phyloP scores from a whole-genome alignment of 1,284 basidiomycete species.

The Rhodotorula sp. region DNA sequence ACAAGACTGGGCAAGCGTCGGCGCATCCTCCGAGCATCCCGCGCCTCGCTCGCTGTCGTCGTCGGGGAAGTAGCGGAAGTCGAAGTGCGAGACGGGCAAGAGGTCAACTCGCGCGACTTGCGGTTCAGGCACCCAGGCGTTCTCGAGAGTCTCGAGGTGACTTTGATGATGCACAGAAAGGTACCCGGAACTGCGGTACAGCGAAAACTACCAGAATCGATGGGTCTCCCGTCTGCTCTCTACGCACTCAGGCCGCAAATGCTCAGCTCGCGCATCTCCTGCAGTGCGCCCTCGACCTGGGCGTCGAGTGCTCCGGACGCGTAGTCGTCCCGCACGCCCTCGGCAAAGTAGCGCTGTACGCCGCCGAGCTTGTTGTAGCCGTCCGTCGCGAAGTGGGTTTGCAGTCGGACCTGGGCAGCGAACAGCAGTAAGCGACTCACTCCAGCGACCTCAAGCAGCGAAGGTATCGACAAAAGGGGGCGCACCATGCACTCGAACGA shows the following conservation, averaged over 20 bases:
- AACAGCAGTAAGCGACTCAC: neutral
- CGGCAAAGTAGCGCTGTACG: constrained; percentile 93
- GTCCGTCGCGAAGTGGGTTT: constrained; percentile 55
- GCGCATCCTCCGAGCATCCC: constrained; percentile 37
- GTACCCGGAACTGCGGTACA: neutral
- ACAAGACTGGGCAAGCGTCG: constrained; percentile 21
- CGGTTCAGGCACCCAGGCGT: no score
- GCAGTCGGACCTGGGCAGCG: constrained; percentile 69
- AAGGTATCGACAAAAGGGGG: no score
- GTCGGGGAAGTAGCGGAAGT: neutral
- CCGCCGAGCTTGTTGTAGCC: constrained; percentile 97
- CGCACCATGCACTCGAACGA: constrained; percentile 91
- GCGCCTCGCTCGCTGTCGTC: neutral
- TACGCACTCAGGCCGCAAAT: constrained; percentile 58
- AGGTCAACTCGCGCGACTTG: neutral
- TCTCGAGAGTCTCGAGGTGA: neutral
- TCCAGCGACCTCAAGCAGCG: neutral
- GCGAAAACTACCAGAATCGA: neutral
- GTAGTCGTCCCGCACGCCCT: constrained; percentile 91
- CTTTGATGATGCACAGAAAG: no score
- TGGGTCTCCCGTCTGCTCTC: neutral
- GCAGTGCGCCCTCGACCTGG: constrained; percentile 89
- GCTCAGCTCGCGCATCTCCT: constrained; percentile 93
- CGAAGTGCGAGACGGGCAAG: neutral
- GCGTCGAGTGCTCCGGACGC: constrained; percentile 93